These are phyloP conservation scores for Terfezia claveryi DNA, from an alignment of 495 filamentous ascomycete species.

Conservation along the genomic window DNA sequence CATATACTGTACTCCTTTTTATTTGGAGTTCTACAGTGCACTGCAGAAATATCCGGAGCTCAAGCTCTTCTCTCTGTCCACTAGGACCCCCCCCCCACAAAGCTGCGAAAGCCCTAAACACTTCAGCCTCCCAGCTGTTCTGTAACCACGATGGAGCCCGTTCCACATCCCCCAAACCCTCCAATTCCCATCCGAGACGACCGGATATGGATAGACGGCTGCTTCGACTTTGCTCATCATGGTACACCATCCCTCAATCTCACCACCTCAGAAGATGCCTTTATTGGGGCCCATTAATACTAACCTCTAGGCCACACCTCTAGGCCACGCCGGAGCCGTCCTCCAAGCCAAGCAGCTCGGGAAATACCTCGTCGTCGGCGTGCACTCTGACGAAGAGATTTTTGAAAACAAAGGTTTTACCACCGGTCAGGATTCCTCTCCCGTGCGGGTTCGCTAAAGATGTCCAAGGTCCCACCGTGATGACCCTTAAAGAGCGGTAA, in stretches of 20 bases:
- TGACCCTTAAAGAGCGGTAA: slow-evolving; percentile 64
- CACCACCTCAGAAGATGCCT: no score
- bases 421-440: no score
- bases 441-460: no score
- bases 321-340: slow-evolving; percentile 91
- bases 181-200: slow-evolving; percentile 28
- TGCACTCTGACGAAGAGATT: slow-evolving; percentile 89
- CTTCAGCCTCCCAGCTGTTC: not conserved
- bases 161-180: not conserved
- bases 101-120: no score
- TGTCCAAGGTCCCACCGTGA: slow-evolving; percentile 48
- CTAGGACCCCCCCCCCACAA: no score
- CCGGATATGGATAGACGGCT: slow-evolving; percentile 92
- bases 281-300: not conserved
- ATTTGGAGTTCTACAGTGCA: no score
- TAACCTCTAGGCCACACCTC: not conserved
- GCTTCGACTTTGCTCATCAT: slow-evolving; percentile 97
- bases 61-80: no score
- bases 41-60: no score
- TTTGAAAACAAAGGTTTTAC: slow-evolving; percentile 64
- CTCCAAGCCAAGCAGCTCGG: slow-evolving; percentile 77
- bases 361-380: slow-evolving; percentile 65
- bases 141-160: not conserved
- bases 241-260: slow-evolving; percentile 27
- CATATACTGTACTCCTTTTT: no score